A percentile compares a stretch with the other conserved stretches of the same genome.
Evolutionary conservation across 805 yeast genomes (phyloP).

Genomic region (Myxozyma monticola): DNA sequence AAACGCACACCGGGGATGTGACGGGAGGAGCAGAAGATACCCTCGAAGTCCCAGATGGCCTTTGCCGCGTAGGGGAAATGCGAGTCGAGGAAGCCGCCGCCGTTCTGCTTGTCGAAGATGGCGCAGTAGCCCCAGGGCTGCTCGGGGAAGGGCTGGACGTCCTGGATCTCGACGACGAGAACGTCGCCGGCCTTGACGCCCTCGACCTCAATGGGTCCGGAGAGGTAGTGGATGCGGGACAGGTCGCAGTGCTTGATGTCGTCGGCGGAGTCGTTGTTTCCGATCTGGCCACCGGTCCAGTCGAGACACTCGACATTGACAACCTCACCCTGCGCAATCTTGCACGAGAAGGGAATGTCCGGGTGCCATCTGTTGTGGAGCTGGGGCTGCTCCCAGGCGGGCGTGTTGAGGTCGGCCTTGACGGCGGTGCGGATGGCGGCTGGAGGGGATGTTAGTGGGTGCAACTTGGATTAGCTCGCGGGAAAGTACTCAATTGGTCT

Average conservation of each 20-base stretch:
- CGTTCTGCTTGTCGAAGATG: slow-evolving; percentile 50
- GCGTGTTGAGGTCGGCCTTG: slow-evolving; percentile 46
- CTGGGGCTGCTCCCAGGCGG: slow-evolving; percentile 50
- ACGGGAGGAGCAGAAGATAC: slow-evolving; percentile 51
- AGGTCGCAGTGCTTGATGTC: slow-evolving; percentile 50
- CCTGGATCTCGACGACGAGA: slow-evolving; percentile 52
- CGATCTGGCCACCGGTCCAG: slow-evolving; percentile 56
- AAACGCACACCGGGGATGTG: slow-evolving; percentile 53
- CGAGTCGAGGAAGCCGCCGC: slow-evolving; percentile 53
- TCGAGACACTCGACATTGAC: slow-evolving; percentile 53
- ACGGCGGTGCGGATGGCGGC: slow-evolving; percentile 43
- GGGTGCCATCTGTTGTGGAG: slow-evolving; percentile 58
- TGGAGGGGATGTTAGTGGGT: background rate
- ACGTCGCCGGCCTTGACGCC: slow-evolving; percentile 51
- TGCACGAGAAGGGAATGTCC: slow-evolving; percentile 46
- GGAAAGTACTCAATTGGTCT: slow-evolving; percentile 7
- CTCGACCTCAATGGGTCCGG: slow-evolving; percentile 51
- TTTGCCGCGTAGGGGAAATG: slow-evolving; percentile 54
- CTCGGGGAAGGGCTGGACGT: slow-evolving; percentile 53
- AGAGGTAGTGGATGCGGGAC: slow-evolving; percentile 49
- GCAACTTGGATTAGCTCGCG: too few relatives aligned
- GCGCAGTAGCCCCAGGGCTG: slow-evolving; percentile 59
- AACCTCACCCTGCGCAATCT: slow-evolving; percentile 46
- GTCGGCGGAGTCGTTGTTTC: slow-evolving; percentile 50
- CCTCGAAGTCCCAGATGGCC: slow-evolving; percentile 55